phyloP scores from a whole-genome alignment of 1,284 basidiomycete species.

The Polyporus tsugae region DNA sequence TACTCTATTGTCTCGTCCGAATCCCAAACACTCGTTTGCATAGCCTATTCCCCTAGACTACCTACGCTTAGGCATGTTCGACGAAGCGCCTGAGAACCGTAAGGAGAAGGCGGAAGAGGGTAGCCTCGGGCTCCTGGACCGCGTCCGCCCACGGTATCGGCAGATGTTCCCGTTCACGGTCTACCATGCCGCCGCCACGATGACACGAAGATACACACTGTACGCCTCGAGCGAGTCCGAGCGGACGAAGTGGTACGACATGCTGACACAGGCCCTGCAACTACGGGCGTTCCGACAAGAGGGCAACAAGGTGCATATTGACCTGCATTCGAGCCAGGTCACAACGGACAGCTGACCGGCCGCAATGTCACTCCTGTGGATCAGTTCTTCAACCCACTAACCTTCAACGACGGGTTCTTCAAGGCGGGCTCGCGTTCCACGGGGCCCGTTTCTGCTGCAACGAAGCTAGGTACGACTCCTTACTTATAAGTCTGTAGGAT shows the following conservation, averaged over 20 bases:
- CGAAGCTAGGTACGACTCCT: slow-evolving; percentile 64
- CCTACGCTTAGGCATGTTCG: slow-evolving; percentile 73
- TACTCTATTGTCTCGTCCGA: background rate
- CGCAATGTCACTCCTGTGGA: background rate
- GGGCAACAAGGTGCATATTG: slow-evolving; percentile 66
- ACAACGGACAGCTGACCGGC: background rate
- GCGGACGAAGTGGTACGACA: slow-evolving; percentile 69
- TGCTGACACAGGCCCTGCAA: slow-evolving; percentile 65
- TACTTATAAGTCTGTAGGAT: background rate
- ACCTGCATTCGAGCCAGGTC: background rate
- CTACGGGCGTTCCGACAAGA: slow-evolving; percentile 70
- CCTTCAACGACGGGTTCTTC: slow-evolving; percentile 69
- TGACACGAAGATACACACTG: slow-evolving; percentile 71
- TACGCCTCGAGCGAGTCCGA: slow-evolving; percentile 65
- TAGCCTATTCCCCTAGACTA: slow-evolving; percentile 82
- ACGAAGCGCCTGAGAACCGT: slow-evolving; percentile 61
- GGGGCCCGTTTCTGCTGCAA: slow-evolving; percentile 65
- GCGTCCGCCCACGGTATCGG: slow-evolving; percentile 56
- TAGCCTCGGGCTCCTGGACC: slow-evolving; percentile 56
- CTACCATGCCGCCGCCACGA: slow-evolving; percentile 68
- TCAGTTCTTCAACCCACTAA: slow-evolving; percentile 68
- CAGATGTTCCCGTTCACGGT: slow-evolving; percentile 78
- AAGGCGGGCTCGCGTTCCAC: slow-evolving; percentile 54
- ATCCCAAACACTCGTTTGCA: slow-evolving; percentile 12
- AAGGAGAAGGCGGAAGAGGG: slow-evolving; percentile 68